These are phyloP conservation scores for Maudiozyma barnettii DNA, from an alignment of 805 yeast species.

Conservation along the genomic window DNA sequence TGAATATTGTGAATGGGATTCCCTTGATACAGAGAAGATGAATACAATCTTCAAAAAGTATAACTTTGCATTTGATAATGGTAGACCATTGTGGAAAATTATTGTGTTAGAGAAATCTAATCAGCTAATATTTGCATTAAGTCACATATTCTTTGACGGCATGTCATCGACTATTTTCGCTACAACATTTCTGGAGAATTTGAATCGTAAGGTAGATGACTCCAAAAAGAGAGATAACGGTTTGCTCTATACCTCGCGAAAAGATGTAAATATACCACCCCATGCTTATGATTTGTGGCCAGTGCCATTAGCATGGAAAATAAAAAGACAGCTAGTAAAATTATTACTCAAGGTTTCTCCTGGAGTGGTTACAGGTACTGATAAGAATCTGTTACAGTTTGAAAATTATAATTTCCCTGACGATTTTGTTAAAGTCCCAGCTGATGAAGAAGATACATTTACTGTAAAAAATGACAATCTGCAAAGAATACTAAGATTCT, in stretches of 20 bases:
- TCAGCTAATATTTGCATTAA: constrained; percentile 14
- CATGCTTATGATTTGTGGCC: constrained; percentile 21
- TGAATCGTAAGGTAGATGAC: constrained; percentile 1
- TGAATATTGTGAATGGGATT: constrained; percentile 11
- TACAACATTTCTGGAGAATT: constrained; percentile 9
- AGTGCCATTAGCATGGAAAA: constrained; percentile 11
- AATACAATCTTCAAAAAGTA: constrained; percentile 15
- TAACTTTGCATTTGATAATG: constrained; percentile 10
- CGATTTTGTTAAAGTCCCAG: neutral
- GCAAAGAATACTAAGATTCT: constrained; percentile 11
- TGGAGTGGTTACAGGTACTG: constrained; percentile 2
- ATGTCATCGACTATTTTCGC: constrained; percentile 18
- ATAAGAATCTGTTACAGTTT: constrained; percentile 13
- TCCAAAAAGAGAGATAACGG: neutral
- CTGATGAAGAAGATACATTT: constrained; percentile 2
- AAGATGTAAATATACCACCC: neutral
- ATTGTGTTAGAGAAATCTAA: constrained; percentile 10
- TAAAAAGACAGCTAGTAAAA: constrained; percentile 8
- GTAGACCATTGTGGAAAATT: constrained; percentile 23
- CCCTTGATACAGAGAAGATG: constrained; percentile 7
- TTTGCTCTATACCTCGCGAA: neutral
- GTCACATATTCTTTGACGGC: constrained; percentile 25
- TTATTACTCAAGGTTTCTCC: constrained; percentile 10
- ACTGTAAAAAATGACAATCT: constrained; percentile 16
- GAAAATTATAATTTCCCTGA: constrained; percentile 7